Conservation (phyloP, 306 rosid genomes). For the Hylodesmum podocarpum region DNA sequence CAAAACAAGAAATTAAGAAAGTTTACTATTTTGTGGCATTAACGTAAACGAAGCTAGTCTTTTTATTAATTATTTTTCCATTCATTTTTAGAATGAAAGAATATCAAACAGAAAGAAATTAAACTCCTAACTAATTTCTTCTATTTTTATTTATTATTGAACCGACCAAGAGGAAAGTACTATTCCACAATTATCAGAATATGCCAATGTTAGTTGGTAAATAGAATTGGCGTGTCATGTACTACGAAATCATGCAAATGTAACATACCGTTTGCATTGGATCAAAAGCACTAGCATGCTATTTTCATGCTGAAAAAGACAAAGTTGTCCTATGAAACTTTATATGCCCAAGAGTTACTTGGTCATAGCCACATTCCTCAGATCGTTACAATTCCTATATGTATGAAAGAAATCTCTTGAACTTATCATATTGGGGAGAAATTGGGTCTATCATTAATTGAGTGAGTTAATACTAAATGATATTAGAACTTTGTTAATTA, state of each 20-base stretch:
- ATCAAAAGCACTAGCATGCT: background rate
- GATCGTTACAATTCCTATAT: background rate
- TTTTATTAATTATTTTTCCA: no score
- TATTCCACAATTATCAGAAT: background rate
- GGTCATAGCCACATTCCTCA: background rate
- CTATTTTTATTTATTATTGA: no score
- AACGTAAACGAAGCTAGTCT: background rate
- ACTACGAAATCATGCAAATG: background rate
- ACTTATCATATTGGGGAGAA: background rate
- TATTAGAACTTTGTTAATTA: background rate
- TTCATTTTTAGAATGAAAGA: no score
- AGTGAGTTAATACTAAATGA: background rate
- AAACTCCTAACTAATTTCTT: background rate
- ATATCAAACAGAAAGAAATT: no score
- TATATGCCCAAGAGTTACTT: background rate
- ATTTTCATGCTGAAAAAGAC: background rate
- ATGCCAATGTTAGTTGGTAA: background rate
- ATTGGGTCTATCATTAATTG: background rate
- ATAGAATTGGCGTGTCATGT: conserved; percentile 4
- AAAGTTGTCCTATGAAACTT: background rate
- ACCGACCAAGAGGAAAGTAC: background rate
- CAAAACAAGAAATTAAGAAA: no score
- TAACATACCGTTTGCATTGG: background rate
- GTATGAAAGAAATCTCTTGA: background rate
- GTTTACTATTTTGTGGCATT: background rate